A percentile compares a stretch with the other conserved stretches of the same genome.
phyloP scores from a whole-genome alignment of 2,329 filamentous ascomycete genomes.

The Aspergillaceae sp. region DNA sequence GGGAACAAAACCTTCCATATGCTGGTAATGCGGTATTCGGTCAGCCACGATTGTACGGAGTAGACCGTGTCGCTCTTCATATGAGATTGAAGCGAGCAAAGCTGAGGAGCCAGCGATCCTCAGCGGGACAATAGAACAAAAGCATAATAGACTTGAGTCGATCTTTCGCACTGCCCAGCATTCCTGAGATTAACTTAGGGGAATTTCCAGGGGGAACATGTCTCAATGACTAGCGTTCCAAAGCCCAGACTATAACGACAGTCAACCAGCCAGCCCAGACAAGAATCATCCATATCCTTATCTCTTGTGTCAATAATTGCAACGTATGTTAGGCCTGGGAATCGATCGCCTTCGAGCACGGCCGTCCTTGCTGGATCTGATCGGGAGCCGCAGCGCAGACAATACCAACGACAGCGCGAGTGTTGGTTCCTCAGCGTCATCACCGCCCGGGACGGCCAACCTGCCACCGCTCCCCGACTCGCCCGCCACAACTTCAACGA shows the following conservation, averaged over 20 bases:
- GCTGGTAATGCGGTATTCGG: too few species aligned
- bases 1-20: too few species aligned
- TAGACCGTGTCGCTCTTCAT: too few species aligned
- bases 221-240: too few species aligned
- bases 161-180: neutral
- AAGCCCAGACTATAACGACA: neutral
- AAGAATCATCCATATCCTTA: neutral
- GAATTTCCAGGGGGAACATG: neutral
- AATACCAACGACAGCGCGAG: neutral
- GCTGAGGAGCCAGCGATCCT: too few species aligned
- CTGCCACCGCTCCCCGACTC: constrained; percentile 40
- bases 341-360: constrained; percentile 51
- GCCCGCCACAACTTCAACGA: constrained; percentile 20
- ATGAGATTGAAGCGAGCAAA: too few species aligned
- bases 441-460: constrained; percentile 33
- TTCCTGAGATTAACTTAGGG: too few species aligned
- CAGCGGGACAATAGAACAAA: too few species aligned
- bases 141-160: too few species aligned
- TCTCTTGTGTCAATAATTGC: neutral
- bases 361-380: constrained; percentile 55
- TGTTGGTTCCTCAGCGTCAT: constrained; percentile 11
- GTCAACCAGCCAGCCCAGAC: neutral
- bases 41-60: too few species aligned
- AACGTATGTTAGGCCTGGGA: constrained; percentile 48
- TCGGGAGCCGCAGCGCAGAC: constrained; percentile 24